phyloP scores from a whole-genome alignment of 495 filamentous ascomycete genomes.

The Bacidia rubella region DNA sequence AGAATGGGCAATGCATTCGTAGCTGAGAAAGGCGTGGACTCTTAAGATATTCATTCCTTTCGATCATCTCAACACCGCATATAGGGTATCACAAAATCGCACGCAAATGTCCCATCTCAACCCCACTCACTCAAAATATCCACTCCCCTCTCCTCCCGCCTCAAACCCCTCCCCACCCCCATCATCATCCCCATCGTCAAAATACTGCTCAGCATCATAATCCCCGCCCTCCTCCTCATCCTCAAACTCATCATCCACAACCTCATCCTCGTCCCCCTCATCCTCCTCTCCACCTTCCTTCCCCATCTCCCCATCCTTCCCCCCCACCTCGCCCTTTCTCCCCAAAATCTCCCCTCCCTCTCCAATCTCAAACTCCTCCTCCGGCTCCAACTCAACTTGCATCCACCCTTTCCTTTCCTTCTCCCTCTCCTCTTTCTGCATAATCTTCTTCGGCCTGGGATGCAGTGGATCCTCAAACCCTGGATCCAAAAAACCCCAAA shows the following conservation, averaged over 20 bases:
- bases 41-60: neutral
- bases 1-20: no score
- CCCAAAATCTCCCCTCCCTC: conserved; percentile 5
- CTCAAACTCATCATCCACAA: conserved; percentile 43
- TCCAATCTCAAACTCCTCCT: neutral
- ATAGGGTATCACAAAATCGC: neutral
- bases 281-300: conserved; percentile 27
- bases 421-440: neutral
- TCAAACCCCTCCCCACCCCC: conserved; percentile 38
- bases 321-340: conserved; percentile 36
- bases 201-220: conserved; percentile 55
- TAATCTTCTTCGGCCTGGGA: conserved; percentile 20
- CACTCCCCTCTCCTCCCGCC: conserved; percentile 37
- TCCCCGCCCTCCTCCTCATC: conserved; percentile 45
- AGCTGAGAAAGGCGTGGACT: no score
- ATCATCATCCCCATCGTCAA: conserved; percentile 51
- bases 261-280: conserved; percentile 32
- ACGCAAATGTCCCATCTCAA: neutral
- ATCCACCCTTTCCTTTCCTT: neutral
- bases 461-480: neutral
- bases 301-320: conserved; percentile 27
- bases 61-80: neutral
- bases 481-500: neutral
- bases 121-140: conserved; percentile 22
- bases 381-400: neutral